phyloP scores from a whole-genome alignment of 768 basidiomycete genomes.

The Gelatoporia subvermispora region DNA sequence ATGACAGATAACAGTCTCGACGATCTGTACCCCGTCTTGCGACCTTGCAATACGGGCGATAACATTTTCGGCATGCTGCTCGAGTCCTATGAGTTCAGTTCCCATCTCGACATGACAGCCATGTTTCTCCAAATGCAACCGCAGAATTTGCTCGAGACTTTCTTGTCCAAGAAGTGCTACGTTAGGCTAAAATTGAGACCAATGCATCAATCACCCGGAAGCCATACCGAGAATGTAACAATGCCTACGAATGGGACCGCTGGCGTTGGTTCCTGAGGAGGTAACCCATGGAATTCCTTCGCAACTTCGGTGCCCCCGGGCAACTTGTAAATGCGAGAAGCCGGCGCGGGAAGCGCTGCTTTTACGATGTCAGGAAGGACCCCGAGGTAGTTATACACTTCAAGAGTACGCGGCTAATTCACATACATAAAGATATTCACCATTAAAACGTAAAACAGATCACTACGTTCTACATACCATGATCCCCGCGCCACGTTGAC shows the following conservation, averaged over 20 bases:
- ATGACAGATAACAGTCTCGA: constrained; percentile 19
- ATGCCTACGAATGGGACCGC: constrained; percentile 12
- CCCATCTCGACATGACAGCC: constrained; percentile 30
- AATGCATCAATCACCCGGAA: too few relatives aligned
- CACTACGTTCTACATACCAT: neutral
- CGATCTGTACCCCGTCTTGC: constrained; percentile 14
- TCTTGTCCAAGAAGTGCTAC: constrained; percentile 10
- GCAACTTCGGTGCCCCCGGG: constrained; percentile 9
- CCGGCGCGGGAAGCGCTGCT: neutral
- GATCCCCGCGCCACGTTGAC: constrained; percentile 19
- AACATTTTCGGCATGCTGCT: constrained; percentile 29
- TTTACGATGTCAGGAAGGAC: constrained; percentile 10
- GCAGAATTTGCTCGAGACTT: constrained; percentile 26
- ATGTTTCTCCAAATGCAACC: constrained; percentile 19
- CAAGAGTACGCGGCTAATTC: constrained; percentile 19
- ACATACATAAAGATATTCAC: too few relatives aligned
- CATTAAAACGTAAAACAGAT: neutral
- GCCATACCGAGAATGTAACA: too few relatives aligned
- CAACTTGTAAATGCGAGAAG: constrained; percentile 12
- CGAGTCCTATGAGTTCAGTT: constrained; percentile 29
- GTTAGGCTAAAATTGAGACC: too few relatives aligned
- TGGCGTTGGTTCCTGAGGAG: constrained; percentile 2
- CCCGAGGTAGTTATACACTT: constrained; percentile 16
- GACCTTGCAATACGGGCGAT: constrained; percentile 21
- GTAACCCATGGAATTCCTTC: constrained; percentile 3